Evolutionary conservation across 148 eudicot species (phyloP).

Genomic region (Nepenthes mirabilis): DNA sequence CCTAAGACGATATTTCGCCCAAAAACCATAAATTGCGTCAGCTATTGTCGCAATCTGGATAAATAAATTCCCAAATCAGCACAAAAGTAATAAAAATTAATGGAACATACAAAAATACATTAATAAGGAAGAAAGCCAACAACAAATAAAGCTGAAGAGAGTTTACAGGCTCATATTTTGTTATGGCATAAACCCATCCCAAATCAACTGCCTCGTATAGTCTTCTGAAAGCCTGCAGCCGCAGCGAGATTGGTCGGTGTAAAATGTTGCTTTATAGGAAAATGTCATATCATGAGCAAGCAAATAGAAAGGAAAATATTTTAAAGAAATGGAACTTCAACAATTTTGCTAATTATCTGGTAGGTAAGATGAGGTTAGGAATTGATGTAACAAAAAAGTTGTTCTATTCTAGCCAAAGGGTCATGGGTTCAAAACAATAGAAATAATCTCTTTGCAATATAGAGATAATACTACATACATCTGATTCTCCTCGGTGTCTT

Average conservation of each 20-base stretch:
- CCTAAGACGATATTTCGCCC: constrained; percentile 91
- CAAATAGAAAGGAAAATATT: not conserved
- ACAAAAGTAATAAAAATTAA: constrained; percentile 2
- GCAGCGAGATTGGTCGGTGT: not conserved
- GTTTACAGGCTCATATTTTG: constrained; percentile 89
- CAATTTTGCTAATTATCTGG: no score
- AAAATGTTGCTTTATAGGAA: not conserved
- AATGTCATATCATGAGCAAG: not conserved
- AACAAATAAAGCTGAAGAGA: constrained; percentile 2
- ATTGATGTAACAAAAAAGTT: no score
- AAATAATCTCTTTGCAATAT: no score
- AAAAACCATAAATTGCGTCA: constrained; percentile 62
- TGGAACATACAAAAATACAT: not conserved
- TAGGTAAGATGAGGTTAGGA: no score
- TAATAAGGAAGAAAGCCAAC: not conserved
- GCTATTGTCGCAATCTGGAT: constrained; percentile 68
- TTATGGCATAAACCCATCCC: constrained; percentile 93
- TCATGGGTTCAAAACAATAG: no score
- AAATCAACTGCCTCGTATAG: constrained; percentile 89
- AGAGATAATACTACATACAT: no score
- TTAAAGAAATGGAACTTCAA: no score
- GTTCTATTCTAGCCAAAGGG: no score
- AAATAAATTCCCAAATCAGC: not conserved
- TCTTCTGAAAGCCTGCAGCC: constrained; percentile 69
- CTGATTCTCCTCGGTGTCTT: no score